Percentiles rank a stretch among this genome's conserved stretches.
Conservation (phyloP, 2,329 filamentous ascomycete genomes). For the Talaromyces sp. region DNA sequence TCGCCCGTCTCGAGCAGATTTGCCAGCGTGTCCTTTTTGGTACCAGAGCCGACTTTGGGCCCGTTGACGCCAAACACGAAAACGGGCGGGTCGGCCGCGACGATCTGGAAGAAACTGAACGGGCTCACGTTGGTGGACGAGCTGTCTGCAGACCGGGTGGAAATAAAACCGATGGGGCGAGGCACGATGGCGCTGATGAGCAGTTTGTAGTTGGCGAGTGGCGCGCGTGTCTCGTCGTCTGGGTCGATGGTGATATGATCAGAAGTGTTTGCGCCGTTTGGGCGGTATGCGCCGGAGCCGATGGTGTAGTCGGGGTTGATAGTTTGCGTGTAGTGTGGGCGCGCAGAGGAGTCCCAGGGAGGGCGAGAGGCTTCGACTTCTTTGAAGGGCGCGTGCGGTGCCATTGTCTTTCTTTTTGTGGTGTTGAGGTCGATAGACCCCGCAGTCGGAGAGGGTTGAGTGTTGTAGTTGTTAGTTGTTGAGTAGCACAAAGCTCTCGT, state of each 20-base stretch:
- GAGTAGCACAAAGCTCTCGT: neutral
- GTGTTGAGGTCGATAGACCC: neutral
- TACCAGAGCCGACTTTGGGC: constrained; percentile 37
- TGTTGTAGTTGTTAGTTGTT: neutral
- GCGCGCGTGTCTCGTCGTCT: constrained; percentile 59
- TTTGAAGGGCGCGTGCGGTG: constrained; percentile 15
- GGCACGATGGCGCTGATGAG: constrained; percentile 73
- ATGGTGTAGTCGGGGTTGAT: constrained; percentile 25
- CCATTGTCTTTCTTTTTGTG: neutral
- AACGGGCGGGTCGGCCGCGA: constrained; percentile 75
- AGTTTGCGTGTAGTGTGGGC: constrained; percentile 25
- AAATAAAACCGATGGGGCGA: constrained; percentile 63
- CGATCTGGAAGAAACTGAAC: constrained; percentile 73
- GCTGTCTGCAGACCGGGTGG: constrained; percentile 53
- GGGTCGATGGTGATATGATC: constrained; percentile 72
- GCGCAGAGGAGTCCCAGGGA: constrained; percentile 19
- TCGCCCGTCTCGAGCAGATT: constrained; percentile 66
- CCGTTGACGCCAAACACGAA: constrained; percentile 59
- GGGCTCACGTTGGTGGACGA: constrained; percentile 68
- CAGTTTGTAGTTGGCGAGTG: constrained; percentile 74
- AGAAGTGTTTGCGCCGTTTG: constrained; percentile 31
- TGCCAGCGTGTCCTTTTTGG: constrained; percentile 69
- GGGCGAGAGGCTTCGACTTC: constrained; percentile 27
- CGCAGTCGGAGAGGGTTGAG: neutral
- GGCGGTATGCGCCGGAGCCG: constrained; percentile 23